These are phyloP conservation scores for Ophiobolus disseminans DNA, from an alignment of 2,329 filamentous ascomycete genomes.

Conservation along the genomic window DNA sequence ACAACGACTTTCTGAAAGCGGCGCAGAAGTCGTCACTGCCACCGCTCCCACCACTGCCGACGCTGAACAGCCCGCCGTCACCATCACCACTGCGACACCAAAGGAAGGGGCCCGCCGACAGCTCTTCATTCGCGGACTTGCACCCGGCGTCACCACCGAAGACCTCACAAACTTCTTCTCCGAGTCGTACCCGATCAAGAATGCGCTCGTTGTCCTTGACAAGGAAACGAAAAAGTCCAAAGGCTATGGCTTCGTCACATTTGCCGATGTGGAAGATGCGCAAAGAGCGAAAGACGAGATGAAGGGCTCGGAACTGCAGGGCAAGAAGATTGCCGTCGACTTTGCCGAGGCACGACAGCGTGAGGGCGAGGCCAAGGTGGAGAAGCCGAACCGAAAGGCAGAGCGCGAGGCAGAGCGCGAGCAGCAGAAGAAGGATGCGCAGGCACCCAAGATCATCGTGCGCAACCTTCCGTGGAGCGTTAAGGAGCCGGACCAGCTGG, in stretches of 20 bases:
- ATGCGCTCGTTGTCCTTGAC: conserved; percentile 91
- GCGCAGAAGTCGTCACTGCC: conserved; percentile 40
- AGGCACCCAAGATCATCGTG: conserved; percentile 84
- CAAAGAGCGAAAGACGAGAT: conserved; percentile 80
- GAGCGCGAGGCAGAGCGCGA: conserved; percentile 71
- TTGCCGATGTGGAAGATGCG: conserved; percentile 92
- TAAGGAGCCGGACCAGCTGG: conserved; percentile 82
- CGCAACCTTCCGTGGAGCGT: conserved; percentile 96
- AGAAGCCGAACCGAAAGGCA: conserved; percentile 52
- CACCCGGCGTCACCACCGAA: conserved; percentile 79
- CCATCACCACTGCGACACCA: conserved; percentile 21
- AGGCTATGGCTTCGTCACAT: conserved; percentile 96
- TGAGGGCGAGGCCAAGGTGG: conserved; percentile 53
- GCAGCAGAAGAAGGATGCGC: conserved; percentile 67
- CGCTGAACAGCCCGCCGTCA: too few species aligned
- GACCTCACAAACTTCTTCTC: conserved; percentile 89
- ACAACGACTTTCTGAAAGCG: conserved; percentile 51
- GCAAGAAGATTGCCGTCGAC: conserved; percentile 83
- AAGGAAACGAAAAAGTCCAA: conserved; percentile 84
- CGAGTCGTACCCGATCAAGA: conserved; percentile 91
- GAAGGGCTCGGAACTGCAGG: conserved; percentile 78
- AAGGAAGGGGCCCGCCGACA: conserved; percentile 53
- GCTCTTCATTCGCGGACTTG: conserved; percentile 90
- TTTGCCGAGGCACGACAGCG: conserved; percentile 86
- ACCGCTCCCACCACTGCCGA: conserved; percentile 23